phyloP scores from a whole-genome alignment of 352 stramenopile genomes.

The Phytopythium helicoides region DNA sequence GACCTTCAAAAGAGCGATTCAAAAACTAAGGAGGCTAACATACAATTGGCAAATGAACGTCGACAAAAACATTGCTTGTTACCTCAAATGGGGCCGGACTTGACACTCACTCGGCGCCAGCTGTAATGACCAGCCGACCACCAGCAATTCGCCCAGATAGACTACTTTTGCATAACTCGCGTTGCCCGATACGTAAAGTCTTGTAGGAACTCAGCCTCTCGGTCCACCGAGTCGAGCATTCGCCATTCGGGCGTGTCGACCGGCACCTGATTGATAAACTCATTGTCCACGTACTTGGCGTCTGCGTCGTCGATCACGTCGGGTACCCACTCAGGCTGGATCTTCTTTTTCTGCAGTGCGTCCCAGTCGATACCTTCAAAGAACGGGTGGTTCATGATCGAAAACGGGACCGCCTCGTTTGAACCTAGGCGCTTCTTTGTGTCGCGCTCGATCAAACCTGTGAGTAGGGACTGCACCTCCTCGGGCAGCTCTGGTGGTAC shows the following conservation, averaged over 20 bases:
- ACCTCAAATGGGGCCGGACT: too few species aligned
- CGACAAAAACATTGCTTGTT: too few species aligned
- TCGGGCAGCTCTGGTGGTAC: slow-evolving; percentile 75
- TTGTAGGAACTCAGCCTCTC: slow-evolving; percentile 80
- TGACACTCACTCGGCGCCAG: slow-evolving; percentile 3
- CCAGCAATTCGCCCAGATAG: neutral
- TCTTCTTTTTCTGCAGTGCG: slow-evolving; percentile 71
- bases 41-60: too few species aligned
- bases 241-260: slow-evolving; percentile 88
- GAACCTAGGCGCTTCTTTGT: slow-evolving; percentile 65
- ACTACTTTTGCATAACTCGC: slow-evolving; percentile 69
- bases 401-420: slow-evolving; percentile 77
- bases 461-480: slow-evolving; percentile 68
- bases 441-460: slow-evolving; percentile 79
- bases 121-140: too few species aligned
- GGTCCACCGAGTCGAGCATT: slow-evolving; percentile 87
- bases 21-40: too few species aligned
- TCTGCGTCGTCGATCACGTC: slow-evolving; percentile 83
- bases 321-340: slow-evolving; percentile 77
- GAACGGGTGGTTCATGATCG: slow-evolving; percentile 89
- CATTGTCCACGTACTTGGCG: slow-evolving; percentile 87
- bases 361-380: slow-evolving; percentile 89
- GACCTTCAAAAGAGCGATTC: too few species aligned
- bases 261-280: slow-evolving; percentile 85
- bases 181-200: slow-evolving; percentile 85